Evolutionary conservation across 2,329 filamentous ascomycete genomes (phyloP).

Genomic region (Zarea fungicola): DNA sequence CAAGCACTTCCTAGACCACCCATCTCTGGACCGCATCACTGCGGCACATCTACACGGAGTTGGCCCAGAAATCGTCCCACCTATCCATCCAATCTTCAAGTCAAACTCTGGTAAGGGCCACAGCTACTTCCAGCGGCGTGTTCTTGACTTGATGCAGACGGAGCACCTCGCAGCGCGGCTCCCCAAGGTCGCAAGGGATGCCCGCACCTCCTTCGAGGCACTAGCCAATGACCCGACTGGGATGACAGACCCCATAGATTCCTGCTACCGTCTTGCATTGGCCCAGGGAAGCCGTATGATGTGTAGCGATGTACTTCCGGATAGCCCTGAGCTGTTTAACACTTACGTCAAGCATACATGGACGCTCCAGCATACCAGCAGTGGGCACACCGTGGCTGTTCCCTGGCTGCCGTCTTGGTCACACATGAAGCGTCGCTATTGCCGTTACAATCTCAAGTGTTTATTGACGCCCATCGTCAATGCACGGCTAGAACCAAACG

Average conservation of each 20-base stretch:
- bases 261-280: no score
- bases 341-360: no score
- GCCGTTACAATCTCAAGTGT: no score
- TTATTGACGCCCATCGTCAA: no score
- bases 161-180: background rate
- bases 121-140: conserved; percentile 10
- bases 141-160: conserved; percentile 8
- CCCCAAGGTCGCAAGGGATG: background rate
- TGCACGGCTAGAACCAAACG: background rate
- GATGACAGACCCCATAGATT: no score
- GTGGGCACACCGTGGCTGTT: no score
- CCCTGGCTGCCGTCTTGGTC: no score
- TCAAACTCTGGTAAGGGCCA: background rate
- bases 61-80: background rate
- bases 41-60: background rate
- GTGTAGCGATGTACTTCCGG: no score
- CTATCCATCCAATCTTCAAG: background rate
- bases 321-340: no score
- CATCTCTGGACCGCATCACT: conserved; percentile 1
- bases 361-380: no score
- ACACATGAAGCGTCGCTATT: background rate
- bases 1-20: conserved; percentile 14
- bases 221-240: no score
- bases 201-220: background rate
- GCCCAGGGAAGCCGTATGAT: no score